Conservation (phyloP, 1,284 basidiomycete genomes). For the Puccinia triticina region DNA sequence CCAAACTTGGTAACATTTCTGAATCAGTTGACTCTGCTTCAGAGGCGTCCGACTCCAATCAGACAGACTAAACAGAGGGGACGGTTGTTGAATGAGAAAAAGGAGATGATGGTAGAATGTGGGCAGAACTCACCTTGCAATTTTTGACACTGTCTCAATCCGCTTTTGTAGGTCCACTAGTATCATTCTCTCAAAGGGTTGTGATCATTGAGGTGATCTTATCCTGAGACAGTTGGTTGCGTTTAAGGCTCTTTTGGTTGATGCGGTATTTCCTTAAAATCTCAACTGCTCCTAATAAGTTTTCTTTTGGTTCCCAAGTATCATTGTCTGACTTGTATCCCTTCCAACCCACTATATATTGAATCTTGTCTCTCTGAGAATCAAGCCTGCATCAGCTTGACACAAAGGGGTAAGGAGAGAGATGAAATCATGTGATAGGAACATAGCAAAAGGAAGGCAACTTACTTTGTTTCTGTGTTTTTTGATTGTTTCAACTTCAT, state of each 20-base stretch:
- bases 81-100: no score
- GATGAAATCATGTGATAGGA: not conserved
- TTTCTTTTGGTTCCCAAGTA: conserved; percentile 24
- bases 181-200: conserved; percentile 31
- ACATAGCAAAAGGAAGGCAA: not conserved
- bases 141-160: conserved; percentile 37
- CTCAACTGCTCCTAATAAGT: conserved; percentile 24
- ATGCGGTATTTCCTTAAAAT: conserved; percentile 27
- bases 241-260: conserved; percentile 5
- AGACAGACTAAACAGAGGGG: no score
- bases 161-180: conserved; percentile 8
- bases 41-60: no score
- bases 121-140: not conserved
- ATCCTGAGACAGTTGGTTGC: conserved; percentile 16
- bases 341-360: conserved; percentile 37
- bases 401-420: no score
- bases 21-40: no score
- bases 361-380: not conserved
- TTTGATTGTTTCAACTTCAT: conserved; percentile 31
- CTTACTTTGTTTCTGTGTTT: not conserved
- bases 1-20: no score
- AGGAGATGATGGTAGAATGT: no score
- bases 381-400: not conserved
- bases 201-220: conserved; percentile 11
- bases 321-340: conserved; percentile 10